phyloP scores from a whole-genome alignment of 495 filamentous ascomycete species.

The Pyronema domesticum region DNA sequence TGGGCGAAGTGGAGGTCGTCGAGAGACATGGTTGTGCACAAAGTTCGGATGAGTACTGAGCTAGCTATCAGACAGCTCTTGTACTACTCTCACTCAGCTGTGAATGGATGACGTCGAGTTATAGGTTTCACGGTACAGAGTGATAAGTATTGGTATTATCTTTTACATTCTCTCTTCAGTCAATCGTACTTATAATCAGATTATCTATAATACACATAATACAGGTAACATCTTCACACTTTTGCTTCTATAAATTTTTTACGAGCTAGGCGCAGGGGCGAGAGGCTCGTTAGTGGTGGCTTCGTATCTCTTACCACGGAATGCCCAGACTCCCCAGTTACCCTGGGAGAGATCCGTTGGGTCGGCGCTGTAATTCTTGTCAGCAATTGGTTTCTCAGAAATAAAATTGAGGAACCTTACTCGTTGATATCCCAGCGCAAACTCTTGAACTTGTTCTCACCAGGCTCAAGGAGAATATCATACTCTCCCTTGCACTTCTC shows the following conservation, averaged over 20 bases:
- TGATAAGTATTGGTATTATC: no score
- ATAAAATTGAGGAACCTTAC: constrained; percentile 9
- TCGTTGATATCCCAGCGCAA: constrained; percentile 95
- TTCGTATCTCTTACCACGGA: constrained; percentile 84
- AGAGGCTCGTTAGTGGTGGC: not conserved
- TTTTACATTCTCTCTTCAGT: no score
- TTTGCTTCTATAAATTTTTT: no score
- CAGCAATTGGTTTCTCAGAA: not conserved
- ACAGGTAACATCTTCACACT: no score
- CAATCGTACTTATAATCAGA: no score
- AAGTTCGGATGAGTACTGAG: no score
- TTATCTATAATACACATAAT: no score
- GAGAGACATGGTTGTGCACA: not conserved
- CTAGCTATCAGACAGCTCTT: no score
- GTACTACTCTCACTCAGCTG: no score
- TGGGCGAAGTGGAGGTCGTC: not conserved
- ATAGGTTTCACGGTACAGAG: no score
- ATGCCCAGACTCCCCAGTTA: constrained; percentile 94
- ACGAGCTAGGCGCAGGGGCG: not conserved
- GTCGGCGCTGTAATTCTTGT: constrained; percentile 34
- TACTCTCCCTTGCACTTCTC: constrained; percentile 73
- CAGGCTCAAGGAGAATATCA: constrained; percentile 77
- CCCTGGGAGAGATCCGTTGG: constrained; percentile 86
- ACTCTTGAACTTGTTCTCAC: constrained; percentile 88
- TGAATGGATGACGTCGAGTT: no score